Conservation (phyloP, 345 rosid species). For the Citrus sp. region DNA sequence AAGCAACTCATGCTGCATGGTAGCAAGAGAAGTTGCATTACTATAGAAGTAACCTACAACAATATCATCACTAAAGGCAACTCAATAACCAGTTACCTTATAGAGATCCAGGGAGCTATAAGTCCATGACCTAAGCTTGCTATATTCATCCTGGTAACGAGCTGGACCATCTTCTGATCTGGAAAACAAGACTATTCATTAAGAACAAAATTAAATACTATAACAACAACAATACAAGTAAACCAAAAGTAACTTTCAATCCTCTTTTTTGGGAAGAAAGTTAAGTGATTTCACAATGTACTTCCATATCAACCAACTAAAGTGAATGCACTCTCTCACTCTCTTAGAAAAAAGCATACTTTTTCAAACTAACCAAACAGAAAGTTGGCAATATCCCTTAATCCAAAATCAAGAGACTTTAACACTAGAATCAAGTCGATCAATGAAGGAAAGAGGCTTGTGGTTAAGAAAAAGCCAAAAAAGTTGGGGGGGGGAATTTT, state of each 20-base stretch:
- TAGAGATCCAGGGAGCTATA: slow-evolving; percentile 79
- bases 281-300: not conserved
- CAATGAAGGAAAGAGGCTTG: not conserved
- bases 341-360: not conserved
- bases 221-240: not conserved
- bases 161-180: slow-evolving; percentile 69
- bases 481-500: too few relatives aligned
- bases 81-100: slow-evolving; percentile 43
- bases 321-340: not conserved
- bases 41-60: not conserved
- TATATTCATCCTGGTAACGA: slow-evolving; percentile 66
- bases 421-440: not conserved
- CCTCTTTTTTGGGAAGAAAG: not conserved
- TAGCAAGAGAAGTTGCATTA: slow-evolving; percentile 8
- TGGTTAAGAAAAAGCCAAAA: too few relatives aligned
- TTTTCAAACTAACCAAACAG: not conserved
- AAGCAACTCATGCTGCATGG: slow-evolving; percentile 85
- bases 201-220: not conserved
- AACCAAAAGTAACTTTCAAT: not conserved
- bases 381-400: not conserved
- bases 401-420: not conserved
- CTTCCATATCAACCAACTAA: not conserved
- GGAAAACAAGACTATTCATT: slow-evolving; percentile 5
- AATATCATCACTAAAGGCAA: not conserved
- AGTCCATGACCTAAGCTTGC: slow-evolving; percentile 84